These are phyloP conservation scores for Suillus variegatus DNA, from an alignment of 768 basidiomycete species.

Conservation along the genomic window DNA sequence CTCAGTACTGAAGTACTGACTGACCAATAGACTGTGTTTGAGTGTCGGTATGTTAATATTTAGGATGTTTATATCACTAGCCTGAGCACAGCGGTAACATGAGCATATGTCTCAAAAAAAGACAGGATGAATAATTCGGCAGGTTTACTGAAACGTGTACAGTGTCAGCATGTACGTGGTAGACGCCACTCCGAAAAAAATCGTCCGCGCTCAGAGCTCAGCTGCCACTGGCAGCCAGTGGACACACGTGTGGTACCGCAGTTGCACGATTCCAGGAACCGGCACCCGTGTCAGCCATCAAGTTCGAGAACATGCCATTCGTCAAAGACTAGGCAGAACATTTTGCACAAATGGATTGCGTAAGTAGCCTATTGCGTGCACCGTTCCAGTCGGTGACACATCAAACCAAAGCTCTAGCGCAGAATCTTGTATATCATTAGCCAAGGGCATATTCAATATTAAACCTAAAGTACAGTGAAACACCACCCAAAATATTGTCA, in stretches of 20 bases:
- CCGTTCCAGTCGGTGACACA: background rate
- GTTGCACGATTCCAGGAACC: background rate
- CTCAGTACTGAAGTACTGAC: background rate
- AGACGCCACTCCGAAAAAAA: background rate
- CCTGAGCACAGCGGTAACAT: background rate
- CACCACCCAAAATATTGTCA: slow-evolving; percentile 7
- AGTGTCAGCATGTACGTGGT: background rate
- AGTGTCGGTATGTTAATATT: no score
- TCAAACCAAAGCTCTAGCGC: background rate
- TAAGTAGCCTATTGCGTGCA: background rate
- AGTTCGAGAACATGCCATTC: background rate
- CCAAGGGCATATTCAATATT: slow-evolving; percentile 20
- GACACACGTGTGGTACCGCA: background rate
- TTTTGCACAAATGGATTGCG: background rate
- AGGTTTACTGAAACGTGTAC: background rate
- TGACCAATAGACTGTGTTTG: background rate
- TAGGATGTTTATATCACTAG: background rate
- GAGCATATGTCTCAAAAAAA: background rate
- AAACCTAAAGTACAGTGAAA: slow-evolving; percentile 13
- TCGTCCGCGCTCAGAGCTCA: background rate
- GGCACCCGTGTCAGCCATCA: background rate
- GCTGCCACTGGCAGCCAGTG: background rate
- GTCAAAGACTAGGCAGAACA: background rate
- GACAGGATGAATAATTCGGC: background rate
- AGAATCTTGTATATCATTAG: background rate